These are phyloP conservation scores for Capsicum chinense DNA, from an alignment of 257 asterid species.

Conservation along the genomic window DNA sequence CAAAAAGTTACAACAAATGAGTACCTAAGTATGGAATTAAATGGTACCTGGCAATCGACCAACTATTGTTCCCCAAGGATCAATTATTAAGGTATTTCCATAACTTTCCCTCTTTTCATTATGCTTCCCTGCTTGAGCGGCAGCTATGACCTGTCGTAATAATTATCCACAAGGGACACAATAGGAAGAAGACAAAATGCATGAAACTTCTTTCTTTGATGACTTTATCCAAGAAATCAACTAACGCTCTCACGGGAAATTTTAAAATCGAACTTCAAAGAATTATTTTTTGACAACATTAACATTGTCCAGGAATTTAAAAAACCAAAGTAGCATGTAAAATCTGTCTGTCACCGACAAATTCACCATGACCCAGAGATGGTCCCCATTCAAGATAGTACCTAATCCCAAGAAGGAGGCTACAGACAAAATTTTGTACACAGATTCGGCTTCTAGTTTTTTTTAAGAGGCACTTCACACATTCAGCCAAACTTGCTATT, in stretches of 20 bases:
- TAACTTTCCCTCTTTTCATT: conserved; percentile 79
- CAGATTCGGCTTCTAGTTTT: neutral
- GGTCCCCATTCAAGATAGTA: neutral
- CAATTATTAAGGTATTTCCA: conserved; percentile 83
- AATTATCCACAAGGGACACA: conserved; percentile 16
- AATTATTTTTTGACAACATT: neutral
- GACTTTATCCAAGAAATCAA: neutral
- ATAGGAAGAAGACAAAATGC: neutral
- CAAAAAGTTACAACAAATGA: neutral
- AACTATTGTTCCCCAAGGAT: conserved; percentile 90
- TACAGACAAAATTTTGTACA: neutral
- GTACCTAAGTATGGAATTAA: neutral
- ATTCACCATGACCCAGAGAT: neutral
- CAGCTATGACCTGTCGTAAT: conserved; percentile 69
- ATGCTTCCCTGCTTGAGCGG: conserved; percentile 93
- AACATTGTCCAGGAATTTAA: neutral
- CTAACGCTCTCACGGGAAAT: neutral
- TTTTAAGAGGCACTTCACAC: neutral
- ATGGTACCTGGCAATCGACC: conserved; percentile 63
- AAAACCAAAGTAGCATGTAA: neutral
- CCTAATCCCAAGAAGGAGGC: neutral
- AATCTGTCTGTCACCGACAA: neutral
- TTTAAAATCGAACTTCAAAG: neutral
- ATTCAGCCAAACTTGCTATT: neutral
- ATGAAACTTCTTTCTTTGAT: neutral